phyloP scores from a whole-genome alignment of 352 stramenopile species.

The Pythium oligandrum region DNA sequence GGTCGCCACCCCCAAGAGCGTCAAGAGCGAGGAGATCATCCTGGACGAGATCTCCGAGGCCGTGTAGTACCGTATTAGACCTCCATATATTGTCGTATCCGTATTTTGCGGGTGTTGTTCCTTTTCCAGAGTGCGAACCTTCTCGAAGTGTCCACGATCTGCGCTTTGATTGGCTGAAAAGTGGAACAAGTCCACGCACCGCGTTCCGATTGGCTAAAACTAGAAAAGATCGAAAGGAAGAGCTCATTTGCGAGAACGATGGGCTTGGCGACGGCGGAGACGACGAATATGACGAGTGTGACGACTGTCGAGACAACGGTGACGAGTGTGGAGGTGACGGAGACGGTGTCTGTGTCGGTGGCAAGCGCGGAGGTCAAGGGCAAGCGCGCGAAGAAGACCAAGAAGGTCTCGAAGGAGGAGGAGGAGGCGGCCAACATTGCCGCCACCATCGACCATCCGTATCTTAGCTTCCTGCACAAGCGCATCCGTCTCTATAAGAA shows the following conservation, averaged over 20 bases:
- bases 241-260: too few relatives aligned
- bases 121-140: too few relatives aligned
- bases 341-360: conserved; percentile 2
- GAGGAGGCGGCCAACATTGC: conserved; percentile 28
- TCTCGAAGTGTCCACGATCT: too few relatives aligned
- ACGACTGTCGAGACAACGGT: conserved; percentile 1
- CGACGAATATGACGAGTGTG: conserved; percentile 13
- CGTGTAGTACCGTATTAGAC: conserved; percentile 3
- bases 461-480: conserved; percentile 80
- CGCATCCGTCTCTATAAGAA: conserved; percentile 77
- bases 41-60: conserved; percentile 24
- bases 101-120: too few relatives aligned
- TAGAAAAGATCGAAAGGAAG: conserved; percentile 5
- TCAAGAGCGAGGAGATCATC: conserved; percentile 16
- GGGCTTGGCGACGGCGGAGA: neutral
- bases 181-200: too few relatives aligned
- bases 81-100: too few relatives aligned
- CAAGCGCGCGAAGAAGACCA: conserved; percentile 31
- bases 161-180: too few relatives aligned
- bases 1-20: conserved; percentile 5
- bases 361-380: conserved; percentile 8
- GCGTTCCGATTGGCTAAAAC: too few relatives aligned
- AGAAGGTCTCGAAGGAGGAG: conserved; percentile 25
- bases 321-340: conserved; percentile 1
- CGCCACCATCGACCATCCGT: conserved; percentile 63